Base-by-base conservation (phyloP, 257 asterid genomes). In the Ballota nigra region DNA sequence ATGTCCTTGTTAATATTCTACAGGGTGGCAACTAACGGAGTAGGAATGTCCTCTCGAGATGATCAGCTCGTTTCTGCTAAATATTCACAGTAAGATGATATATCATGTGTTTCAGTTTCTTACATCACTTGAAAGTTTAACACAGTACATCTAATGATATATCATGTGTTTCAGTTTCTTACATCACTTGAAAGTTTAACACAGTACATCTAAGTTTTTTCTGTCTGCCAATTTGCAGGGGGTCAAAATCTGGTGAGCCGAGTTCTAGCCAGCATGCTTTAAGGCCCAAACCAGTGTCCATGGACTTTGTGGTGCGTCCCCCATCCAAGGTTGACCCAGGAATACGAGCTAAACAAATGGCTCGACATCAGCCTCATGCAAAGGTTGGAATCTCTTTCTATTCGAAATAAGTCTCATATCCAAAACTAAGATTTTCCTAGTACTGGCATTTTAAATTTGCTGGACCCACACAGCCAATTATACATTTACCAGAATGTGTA, bases 51-150 rank as follows among this genome's bases (percentile, higher is more conserved):
- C 19, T 87, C 98, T 57, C 77, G 88, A 72, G 96, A 88, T 8
- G 88, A 84, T 72, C 97, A 93, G 79, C 86, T 87, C 72, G 98
- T 87, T 77, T 80, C 89, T 70, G 84, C 87, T 74, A 84, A 74
- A 68, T 63, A 66, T 61, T 68, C 86, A 20, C 81, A 72, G 86
- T 84, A 75, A 59, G 86, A 59, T 57, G 55, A 43, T 64, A 19
- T 23, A 10, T 62, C 49, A 18, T 62, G 75, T 41, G 38, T 52
- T 16, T 40, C 6, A 24, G 4, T 16, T 72, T 59, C 34, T 22
- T 22, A 11, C 19, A 26, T 28, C 47, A 45, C 16, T 73, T 12
- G n/a, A 56, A 26, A 63, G 64, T 63, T 80, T 52, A 43, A 74
- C 33, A 49, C 3, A 31, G 62, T 60, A 16, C 36, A n/a, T 41